Conservation (phyloP, 768 basidiomycete species). For the Phlegmacium glaucopus region DNA sequence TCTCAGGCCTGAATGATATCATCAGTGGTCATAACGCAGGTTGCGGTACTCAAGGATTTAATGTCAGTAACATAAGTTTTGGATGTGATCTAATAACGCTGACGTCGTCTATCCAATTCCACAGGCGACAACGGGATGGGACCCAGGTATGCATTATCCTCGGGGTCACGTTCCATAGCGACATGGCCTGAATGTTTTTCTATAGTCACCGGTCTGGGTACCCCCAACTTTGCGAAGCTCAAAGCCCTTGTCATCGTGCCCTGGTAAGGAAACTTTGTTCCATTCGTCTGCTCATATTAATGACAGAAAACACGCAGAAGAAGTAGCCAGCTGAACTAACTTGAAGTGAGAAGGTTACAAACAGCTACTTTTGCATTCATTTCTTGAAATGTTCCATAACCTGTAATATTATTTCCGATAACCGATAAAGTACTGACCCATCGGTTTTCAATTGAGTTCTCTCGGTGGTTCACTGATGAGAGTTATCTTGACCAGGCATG, state of each 20-base stretch:
- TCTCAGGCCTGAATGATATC: conserved; percentile 52
- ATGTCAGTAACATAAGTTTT: conserved; percentile 32
- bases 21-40: conserved; percentile 48
- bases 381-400: conserved; percentile 99
- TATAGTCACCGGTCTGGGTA: conserved; percentile 50
- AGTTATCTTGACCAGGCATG: conserved; percentile 54
- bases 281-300: not conserved
- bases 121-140: conserved; percentile 51
- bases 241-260: conserved; percentile 26
- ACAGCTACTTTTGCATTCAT: conserved; percentile 71
- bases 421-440: conserved; percentile 46
- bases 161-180: not conserved
- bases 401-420: conserved; percentile 30
- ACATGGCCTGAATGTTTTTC: not conserved
- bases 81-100: not conserved
- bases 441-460: conserved; percentile 86
- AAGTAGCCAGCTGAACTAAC: too few species aligned
- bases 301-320: not conserved
- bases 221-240: conserved; percentile 51
- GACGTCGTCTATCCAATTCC: conserved; percentile 1
- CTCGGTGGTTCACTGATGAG: conserved; percentile 45
- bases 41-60: conserved; percentile 62
- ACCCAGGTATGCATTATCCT: conserved; percentile 40
- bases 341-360: not conserved
- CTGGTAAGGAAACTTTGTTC: too few species aligned